Conservation (phyloP, 768 basidiomycete species). For the Pholiota molesta region DNA sequence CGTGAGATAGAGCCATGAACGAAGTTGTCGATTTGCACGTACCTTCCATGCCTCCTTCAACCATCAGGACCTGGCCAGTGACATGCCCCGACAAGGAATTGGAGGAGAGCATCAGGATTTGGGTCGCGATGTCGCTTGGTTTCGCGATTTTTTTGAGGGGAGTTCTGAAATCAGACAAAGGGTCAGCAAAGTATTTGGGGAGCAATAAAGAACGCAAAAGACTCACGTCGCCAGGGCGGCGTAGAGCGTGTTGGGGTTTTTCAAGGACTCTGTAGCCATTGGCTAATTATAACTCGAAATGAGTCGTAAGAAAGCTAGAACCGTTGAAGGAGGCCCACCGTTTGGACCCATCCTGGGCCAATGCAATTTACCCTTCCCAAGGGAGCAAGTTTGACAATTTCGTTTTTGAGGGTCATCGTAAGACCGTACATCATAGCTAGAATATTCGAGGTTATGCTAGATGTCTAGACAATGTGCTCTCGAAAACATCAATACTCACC, state of each 20-base stretch:
- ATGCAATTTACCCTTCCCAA: constrained; percentile 71
- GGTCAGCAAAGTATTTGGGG: background rate
- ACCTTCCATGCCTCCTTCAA: constrained; percentile 84
- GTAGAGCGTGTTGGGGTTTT: constrained; percentile 56
- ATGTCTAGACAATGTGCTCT: no score
- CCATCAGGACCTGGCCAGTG: constrained; percentile 70
- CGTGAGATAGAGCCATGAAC: background rate
- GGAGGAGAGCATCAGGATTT: constrained; percentile 65
- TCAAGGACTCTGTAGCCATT: constrained; percentile 60
- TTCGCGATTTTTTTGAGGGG: constrained; percentile 71
- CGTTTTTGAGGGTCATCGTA: constrained; percentile 71
- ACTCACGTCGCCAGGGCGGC: constrained; percentile 70
- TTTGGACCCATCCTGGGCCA: constrained; percentile 70
- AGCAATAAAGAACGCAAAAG: background rate
- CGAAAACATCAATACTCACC: constrained; percentile 39
- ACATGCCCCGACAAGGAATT: constrained; percentile 68
- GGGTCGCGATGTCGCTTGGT: constrained; percentile 65
- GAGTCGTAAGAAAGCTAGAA: background rate
- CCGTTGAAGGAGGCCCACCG: constrained; percentile 30
- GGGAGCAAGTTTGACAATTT: constrained; percentile 77
- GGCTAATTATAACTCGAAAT: constrained; percentile 28
- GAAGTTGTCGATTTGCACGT: constrained; percentile 7
- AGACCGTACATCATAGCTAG: constrained; percentile 76
- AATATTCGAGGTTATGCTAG: background rate
- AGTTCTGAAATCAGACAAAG: constrained; percentile 41